These are phyloP conservation scores for Stromatinia cepivora DNA, from an alignment of 2,329 filamentous ascomycete genomes.

Conservation along the genomic window DNA sequence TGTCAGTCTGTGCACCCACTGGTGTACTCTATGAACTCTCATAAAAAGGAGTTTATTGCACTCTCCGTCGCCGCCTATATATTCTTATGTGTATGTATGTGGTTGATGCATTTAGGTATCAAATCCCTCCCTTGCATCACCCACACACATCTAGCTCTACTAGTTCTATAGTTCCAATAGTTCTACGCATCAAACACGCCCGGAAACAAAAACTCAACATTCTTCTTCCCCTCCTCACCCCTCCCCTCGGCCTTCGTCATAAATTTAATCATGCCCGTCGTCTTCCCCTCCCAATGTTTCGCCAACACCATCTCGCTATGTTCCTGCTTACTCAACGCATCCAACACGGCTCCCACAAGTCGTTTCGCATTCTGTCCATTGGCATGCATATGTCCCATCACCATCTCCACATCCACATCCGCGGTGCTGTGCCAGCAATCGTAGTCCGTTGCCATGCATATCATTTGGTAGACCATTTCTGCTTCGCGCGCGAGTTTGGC, in stretches of 20 bases:
- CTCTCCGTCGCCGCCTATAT: background rate
- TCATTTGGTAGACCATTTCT: slow-evolving; percentile 96
- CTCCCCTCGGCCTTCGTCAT: slow-evolving; percentile 81
- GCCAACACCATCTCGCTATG: slow-evolving; percentile 73
- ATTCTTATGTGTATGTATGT: slow-evolving; percentile 1
- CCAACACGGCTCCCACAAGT: slow-evolving; percentile 82
- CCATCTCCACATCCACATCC: slow-evolving; percentile 93
- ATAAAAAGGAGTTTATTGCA: background rate
- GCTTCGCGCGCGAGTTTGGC: slow-evolving; percentile 95
- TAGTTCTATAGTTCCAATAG: no score
- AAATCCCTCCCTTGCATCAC: background rate
- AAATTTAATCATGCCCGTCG: slow-evolving; percentile 73
- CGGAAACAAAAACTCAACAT: slow-evolving; percentile 83
- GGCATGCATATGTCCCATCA: slow-evolving; percentile 93
- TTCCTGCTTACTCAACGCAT: slow-evolving; percentile 78
- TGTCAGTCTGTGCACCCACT: no score
- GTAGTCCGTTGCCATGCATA: slow-evolving; percentile 99
- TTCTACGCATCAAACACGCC: slow-evolving; percentile 45
- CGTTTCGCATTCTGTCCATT: slow-evolving; percentile 85
- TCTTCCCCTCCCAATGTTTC: slow-evolving; percentile 76
- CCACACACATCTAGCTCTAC: background rate
- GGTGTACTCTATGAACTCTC: background rate
- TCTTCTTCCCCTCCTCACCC: slow-evolving; percentile 72
- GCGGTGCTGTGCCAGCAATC: slow-evolving; percentile 91
- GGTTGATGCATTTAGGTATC: slow-evolving; percentile 15